A percentile compares a stretch with the other conserved stretches of the same genome.
phyloP scores from a whole-genome alignment of 495 filamentous ascomycete genomes.

The Talaromyces proteolyticus region DNA sequence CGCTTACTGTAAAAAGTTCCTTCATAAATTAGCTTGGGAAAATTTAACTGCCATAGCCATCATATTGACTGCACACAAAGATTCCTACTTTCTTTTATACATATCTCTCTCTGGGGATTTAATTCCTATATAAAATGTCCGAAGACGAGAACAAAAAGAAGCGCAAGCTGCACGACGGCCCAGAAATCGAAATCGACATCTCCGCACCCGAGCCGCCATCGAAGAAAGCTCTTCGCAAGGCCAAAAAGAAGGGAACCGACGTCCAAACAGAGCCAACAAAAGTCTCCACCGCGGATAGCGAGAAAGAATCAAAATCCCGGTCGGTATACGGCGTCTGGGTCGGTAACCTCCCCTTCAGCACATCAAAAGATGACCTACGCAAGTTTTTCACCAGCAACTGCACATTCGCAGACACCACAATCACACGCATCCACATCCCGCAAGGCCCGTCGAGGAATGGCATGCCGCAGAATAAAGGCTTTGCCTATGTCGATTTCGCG shows the following conservation, averaged over 20 bases:
- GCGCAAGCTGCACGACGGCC: conserved; percentile 54
- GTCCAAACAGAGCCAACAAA: conserved; percentile 19
- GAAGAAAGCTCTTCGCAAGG: conserved; percentile 77
- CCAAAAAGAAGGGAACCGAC: conserved; percentile 62
- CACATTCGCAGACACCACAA: conserved; percentile 56
- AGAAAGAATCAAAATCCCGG: conserved; percentile 45
- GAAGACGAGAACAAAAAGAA: conserved; percentile 41
- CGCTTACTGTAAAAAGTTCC: conserved; percentile 23
- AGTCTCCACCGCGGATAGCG: conserved; percentile 11
- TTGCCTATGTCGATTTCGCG: conserved; percentile 92
- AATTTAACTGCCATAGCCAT: not conserved
- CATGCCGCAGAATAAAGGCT: conserved; percentile 72
- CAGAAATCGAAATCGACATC: conserved; percentile 85
- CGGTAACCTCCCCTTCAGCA: conserved; percentile 82
- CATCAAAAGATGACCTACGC: conserved; percentile 64
- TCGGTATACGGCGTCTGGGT: conserved; percentile 89
- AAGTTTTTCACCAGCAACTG: conserved; percentile 70
- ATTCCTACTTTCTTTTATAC: conserved; percentile 7
- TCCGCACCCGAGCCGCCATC: conserved; percentile 84
- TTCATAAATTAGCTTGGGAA: not conserved
- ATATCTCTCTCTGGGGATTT: too few relatives aligned
- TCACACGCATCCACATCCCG: conserved; percentile 84
- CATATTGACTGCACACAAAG: too few relatives aligned
- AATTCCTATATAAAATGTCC: conserved; percentile 15
- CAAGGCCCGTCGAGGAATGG: conserved; percentile 33